Evolutionary conservation across 306 rosid species (phyloP), one percentile per base, ranked within the genome.

Genomic region (Abrus pulchellus): DNA sequence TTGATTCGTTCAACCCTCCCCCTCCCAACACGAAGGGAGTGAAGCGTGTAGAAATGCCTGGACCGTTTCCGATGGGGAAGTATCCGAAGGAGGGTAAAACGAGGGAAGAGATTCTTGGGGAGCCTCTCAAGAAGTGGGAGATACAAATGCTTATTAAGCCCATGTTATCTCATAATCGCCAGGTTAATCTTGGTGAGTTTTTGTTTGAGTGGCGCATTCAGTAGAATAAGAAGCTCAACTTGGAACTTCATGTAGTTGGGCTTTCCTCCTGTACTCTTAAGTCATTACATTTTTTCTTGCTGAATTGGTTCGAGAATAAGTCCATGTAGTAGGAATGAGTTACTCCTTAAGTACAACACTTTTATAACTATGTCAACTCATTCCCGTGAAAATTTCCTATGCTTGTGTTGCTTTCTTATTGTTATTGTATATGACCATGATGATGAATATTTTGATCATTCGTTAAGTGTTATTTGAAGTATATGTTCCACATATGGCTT

Each of bases 181-280:
- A 93, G 84, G 97, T 95, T 82, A 93, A 93, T 89, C 97, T 95
- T 9, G 98, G 98, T 94, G 70, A 86, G 93, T 56, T 32, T 11
- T 61, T 49, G 54, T 49, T 49, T 49, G 14, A 1, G 2, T 20
- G 20, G 20, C 20, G 20, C 20, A 20, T 20, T 20, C 20, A 20
- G 20, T 20, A 20, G 20, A 20, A 20, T 20, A 20, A 20, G 20
- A 20, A 20, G 20, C 20, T 20, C 20, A 20, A 20, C 20, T 20
- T 20, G 20, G 20, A 20, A 20, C 20, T 20, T 20, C 20, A 20
- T 0, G 20, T 20, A 20, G 0, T 20, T 20, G 20, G 20, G 20
- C 20, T 20, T 20, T 20, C 20, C 20, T 20, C 20, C 20, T 20
- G 20, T 20, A 20, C 20, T 20, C 20, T 20, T 20, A 20, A 20